phyloP scores from a whole-genome alignment of 805 yeast genomes.

The Lachancea mirantina region DNA sequence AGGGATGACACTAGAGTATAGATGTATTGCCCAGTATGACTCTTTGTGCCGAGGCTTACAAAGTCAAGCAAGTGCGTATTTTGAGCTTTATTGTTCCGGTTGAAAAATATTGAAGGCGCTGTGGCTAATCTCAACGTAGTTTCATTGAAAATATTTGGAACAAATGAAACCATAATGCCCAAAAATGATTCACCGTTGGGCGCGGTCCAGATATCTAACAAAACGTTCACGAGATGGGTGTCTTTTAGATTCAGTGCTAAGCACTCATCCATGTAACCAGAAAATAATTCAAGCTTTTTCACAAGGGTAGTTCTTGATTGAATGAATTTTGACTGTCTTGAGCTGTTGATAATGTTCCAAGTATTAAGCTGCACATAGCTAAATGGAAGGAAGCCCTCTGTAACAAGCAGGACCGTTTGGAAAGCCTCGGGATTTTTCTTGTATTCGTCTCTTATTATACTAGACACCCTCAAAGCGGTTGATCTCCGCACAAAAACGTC shows the following conservation, averaged over 20 bases:
- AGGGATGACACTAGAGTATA: background rate
- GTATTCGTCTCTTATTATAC: background rate
- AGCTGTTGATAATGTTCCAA: background rate
- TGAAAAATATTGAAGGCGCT: background rate
- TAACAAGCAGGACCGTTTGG: background rate
- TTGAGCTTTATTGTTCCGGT: background rate
- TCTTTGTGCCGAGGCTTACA: background rate
- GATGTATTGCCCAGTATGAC: slow-evolving; percentile 2
- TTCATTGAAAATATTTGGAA: slow-evolving; percentile 2
- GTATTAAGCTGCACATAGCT: background rate
- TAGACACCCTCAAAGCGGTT: too few species aligned
- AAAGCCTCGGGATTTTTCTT: background rate
- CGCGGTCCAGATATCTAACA: slow-evolving; percentile 2
- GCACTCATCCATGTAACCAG: background rate
- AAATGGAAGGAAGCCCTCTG: background rate
- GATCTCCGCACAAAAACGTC: background rate
- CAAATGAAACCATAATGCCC: slow-evolving; percentile 2
- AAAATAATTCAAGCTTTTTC: background rate
- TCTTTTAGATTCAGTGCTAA: background rate
- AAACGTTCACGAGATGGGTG: background rate
- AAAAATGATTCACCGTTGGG: background rate
- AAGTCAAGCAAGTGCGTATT: slow-evolving; percentile 4
- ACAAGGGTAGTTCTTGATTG: background rate
- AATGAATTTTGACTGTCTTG: background rate
- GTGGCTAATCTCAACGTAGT: background rate